Evolutionary conservation across 352 stramenopile species (phyloP).

Genomic region (Pythium brachiatum): DNA sequence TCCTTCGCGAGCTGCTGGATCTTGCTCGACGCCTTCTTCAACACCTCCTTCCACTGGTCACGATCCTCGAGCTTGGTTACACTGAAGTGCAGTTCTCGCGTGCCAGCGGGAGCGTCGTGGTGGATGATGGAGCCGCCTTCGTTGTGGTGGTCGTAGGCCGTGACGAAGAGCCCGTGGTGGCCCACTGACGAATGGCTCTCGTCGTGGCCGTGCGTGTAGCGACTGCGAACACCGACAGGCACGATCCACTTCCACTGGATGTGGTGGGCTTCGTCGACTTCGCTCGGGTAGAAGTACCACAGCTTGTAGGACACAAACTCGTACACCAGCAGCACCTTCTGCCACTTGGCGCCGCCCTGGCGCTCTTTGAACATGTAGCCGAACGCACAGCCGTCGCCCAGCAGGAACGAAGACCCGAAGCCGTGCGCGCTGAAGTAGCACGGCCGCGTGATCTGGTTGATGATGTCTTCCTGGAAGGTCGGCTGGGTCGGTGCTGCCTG

Average conservation of each 20-base stretch:
- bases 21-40: slow-evolving; percentile 49
- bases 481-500: slow-evolving; percentile 42
- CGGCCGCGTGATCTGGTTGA: slow-evolving; percentile 84
- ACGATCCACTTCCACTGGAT: slow-evolving; percentile 90
- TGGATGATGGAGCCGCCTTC: slow-evolving; percentile 24
- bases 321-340: slow-evolving; percentile 85
- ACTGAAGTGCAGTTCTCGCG: slow-evolving; percentile 80
- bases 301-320: slow-evolving; percentile 86
- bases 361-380: slow-evolving; percentile 84
- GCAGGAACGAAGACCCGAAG: slow-evolving; percentile 84
- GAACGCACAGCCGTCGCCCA: slow-evolving; percentile 81
- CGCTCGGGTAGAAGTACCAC: slow-evolving; percentile 88
- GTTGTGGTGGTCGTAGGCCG: slow-evolving; percentile 75
- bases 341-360: slow-evolving; percentile 58
- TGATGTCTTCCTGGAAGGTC: slow-evolving; percentile 85
- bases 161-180: slow-evolving; percentile 82
- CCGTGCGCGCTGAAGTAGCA: slow-evolving; percentile 80
- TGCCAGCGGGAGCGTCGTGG: slow-evolving; percentile 40
- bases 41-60: slow-evolving; percentile 76
- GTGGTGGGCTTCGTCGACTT: slow-evolving; percentile 73
- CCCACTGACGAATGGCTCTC: slow-evolving; percentile 80
- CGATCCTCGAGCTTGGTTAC: slow-evolving; percentile 83
- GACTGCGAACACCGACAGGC: slow-evolving; percentile 60
- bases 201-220: slow-evolving; percentile 84
- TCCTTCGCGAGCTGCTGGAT: slow-evolving; percentile 70